phyloP scores from a whole-genome alignment of 805 yeast genomes.

The Yamadazyma laniorum region DNA sequence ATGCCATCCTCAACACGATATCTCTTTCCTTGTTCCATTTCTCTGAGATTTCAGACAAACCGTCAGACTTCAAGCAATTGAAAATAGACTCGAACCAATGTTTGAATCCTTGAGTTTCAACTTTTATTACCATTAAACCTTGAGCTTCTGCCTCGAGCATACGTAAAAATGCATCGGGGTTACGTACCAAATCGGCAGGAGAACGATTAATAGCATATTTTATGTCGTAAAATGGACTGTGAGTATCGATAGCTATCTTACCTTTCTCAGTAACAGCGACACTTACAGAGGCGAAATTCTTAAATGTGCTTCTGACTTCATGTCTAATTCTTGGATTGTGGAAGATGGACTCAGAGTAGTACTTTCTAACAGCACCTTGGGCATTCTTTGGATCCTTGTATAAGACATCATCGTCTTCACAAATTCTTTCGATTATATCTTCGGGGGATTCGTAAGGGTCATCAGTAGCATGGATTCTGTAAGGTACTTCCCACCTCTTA shows the following conservation, averaged over 20 bases:
- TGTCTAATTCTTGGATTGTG: conserved; percentile 79
- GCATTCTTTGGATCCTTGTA: conserved; percentile 63
- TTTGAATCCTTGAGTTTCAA: conserved; percentile 48
- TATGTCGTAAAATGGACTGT: conserved; percentile 81
- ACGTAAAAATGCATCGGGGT: conserved; percentile 80
- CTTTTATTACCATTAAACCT: conserved; percentile 67
- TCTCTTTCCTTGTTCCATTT: conserved; percentile 82
- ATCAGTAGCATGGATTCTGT: conserved; percentile 66
- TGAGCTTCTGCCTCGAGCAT: conserved; percentile 89
- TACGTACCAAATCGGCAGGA: conserved; percentile 65
- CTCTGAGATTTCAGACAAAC: conserved; percentile 68
- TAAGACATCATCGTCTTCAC: conserved; percentile 46
- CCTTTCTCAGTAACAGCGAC: conserved; percentile 78
- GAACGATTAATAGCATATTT: conserved; percentile 86
- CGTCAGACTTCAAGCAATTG: conserved; percentile 66
- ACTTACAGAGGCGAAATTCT: conserved; percentile 63
- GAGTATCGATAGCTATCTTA: conserved; percentile 66
- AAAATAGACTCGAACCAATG: conserved; percentile 42
- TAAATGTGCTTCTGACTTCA: conserved; percentile 61
- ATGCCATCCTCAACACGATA: conserved; percentile 61
- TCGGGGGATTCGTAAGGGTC: conserved; percentile 64
- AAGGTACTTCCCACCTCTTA: conserved; percentile 40
- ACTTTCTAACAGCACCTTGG: conserved; percentile 67
- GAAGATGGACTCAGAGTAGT: conserved; percentile 74
- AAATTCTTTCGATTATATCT: conserved; percentile 50